Base-by-base conservation (phyloP, 306 rosid species). In the Vigna angularis region DNA sequence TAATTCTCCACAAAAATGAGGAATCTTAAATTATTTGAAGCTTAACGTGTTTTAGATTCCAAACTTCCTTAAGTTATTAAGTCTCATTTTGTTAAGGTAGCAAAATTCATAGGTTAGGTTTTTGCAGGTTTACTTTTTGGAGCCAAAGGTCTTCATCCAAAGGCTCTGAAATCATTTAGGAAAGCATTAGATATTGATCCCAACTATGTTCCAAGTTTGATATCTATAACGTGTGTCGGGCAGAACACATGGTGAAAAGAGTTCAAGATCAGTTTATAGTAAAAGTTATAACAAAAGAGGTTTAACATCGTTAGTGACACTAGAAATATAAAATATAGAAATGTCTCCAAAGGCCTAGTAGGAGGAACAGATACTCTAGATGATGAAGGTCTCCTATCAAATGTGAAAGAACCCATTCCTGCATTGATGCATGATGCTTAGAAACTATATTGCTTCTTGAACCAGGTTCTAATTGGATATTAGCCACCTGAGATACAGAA, bases 131-230 rank as follows among this genome's bases (percentile, higher is more conserved):
- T 90, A 57, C 88, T 92, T 34, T 78, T 82, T 28, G 90, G 90
- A 83, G 96, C 96, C 0, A 88, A 88, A 84, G 96, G 92, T 76
- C 86, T 77, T 69, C 88, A 85, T 70, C 88, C 83, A 88, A 96
- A 92, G 61, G 94, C 98, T 13, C 12, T 94, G 85, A 83, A 82
- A 57, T 84, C 94, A 74, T 94, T 84, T 81, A 84, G 85, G 71
- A 88, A 86, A 64, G 97, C 94, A 22, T 83, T 94, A 76, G 97
- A 89, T 78, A 82, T 89, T 36, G 96, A 94, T 11, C 94, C 92
- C 11, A 81, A 82, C 69, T 91, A 94, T 74, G 92, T 90, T 49
- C 86, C 83, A 18, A 94, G 98, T 87, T 89, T 94, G 91, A 83
- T 92, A 86, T 92, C 96, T 38, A 83, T 93, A 26, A 93, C 97